A percentile compares a stretch with the other conserved stretches of the same genome.
These are phyloP conservation scores for Alternaria sp. DNA, from an alignment of 2,329 filamentous ascomycete species.

Conservation along the genomic window DNA sequence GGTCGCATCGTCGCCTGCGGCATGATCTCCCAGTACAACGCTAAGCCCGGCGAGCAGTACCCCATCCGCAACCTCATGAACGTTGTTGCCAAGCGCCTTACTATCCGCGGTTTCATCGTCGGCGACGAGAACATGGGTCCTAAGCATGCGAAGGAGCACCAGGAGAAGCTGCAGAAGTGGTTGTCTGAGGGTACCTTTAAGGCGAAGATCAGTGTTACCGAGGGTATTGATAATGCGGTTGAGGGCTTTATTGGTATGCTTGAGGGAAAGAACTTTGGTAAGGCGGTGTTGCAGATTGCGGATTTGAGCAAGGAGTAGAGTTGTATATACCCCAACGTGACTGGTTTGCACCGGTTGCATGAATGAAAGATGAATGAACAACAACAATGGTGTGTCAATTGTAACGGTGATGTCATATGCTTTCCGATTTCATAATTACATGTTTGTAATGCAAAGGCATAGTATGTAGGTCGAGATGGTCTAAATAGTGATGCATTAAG, in stretches of 20 bases:
- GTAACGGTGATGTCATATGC: too few species aligned
- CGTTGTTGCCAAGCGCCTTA: conserved; percentile 72
- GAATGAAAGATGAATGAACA: background rate
- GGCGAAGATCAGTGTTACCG: conserved; percentile 69
- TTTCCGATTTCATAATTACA: too few species aligned
- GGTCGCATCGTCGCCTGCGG: conserved; percentile 68
- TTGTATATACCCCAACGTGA: background rate
- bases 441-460: too few species aligned
- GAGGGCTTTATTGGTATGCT: conserved; percentile 79
- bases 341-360: background rate
- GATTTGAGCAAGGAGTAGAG: conserved; percentile 39
- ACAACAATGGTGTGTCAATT: background rate
- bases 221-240: conserved; percentile 78
- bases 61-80: conserved; percentile 70
- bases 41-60: conserved; percentile 61
- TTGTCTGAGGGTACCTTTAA: conserved; percentile 77
- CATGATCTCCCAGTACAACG: conserved; percentile 82
- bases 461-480: too few species aligned
- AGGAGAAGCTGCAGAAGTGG: conserved; percentile 77
- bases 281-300: conserved; percentile 75
- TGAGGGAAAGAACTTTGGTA: conserved; percentile 82
- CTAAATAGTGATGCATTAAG: too few species aligned
- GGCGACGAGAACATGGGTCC: conserved; percentile 68
- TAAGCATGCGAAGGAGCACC: conserved; percentile 72
- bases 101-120: conserved; percentile 79